Evolutionary conservation across 2,329 filamentous ascomycete species (phyloP).

Genomic region (Ilyonectria mors-panacis): DNA sequence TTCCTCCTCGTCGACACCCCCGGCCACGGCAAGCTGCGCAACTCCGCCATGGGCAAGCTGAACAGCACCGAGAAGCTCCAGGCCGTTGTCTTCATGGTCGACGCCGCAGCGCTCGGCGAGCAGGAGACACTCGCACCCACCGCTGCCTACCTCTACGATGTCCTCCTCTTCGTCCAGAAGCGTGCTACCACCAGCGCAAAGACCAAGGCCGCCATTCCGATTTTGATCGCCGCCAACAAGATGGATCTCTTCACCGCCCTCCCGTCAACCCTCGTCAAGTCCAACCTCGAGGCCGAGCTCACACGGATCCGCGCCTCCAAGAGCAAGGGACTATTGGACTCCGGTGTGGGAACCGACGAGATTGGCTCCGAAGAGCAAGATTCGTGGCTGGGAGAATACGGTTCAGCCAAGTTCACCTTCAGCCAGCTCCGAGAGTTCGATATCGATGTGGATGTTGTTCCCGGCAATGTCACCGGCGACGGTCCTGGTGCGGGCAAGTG

Average conservation of each 20-base stretch:
- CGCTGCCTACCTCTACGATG: slow-evolving; percentile 89
- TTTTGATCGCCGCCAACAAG: slow-evolving; percentile 95
- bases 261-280: slow-evolving; percentile 82
- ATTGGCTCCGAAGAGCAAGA: slow-evolving; percentile 79
- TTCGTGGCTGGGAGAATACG: slow-evolving; percentile 86
- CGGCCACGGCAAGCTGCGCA: slow-evolving; percentile 93
- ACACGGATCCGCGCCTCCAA: slow-evolving; percentile 81
- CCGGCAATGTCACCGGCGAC: slow-evolving; percentile 78
- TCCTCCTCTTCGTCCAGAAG: slow-evolving; percentile 87
- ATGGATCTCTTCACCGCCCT: slow-evolving; percentile 94
- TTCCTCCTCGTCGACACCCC: slow-evolving; percentile 91
- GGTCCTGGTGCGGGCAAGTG: slow-evolving; percentile 83
- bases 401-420: slow-evolving; percentile 84
- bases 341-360: slow-evolving; percentile 78
- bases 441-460: slow-evolving; percentile 81
- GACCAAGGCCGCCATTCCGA: slow-evolving; percentile 67
- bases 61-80: slow-evolving; percentile 66
- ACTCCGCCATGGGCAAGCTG: slow-evolving; percentile 72
- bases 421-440: slow-evolving; percentile 87
- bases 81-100: slow-evolving; percentile 90
- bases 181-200: slow-evolving; percentile 65
- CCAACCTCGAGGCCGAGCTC: slow-evolving; percentile 84
- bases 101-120: slow-evolving; percentile 78
- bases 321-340: slow-evolving; percentile 86
- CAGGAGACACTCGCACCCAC: slow-evolving; percentile 77